Conservation (phyloP, 2,329 filamentous ascomycete species). For the Coleophoma eucalyptorum region DNA sequence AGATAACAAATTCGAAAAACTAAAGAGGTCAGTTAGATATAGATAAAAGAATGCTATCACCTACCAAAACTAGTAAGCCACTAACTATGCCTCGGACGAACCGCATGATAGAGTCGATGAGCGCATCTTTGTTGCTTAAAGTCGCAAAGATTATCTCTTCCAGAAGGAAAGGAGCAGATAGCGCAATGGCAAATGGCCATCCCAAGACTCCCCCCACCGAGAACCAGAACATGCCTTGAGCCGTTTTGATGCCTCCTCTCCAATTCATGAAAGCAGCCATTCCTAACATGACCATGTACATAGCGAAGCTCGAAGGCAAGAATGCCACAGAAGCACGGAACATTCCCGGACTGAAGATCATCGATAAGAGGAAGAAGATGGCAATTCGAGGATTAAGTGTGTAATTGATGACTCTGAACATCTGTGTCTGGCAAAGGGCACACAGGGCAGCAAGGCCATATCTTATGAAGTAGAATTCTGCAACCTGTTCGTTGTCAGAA, state of each 20-base stretch:
- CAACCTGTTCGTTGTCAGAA: constrained; percentile 34
- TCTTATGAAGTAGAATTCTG: constrained; percentile 86
- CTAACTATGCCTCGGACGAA: constrained; percentile 61
- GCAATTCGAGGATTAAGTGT: constrained; percentile 81
- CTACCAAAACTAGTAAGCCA: constrained; percentile 25
- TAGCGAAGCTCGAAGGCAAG: constrained; percentile 91
- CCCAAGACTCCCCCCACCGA: constrained; percentile 80
- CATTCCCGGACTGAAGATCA: constrained; percentile 81
- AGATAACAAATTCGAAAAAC: constrained; percentile 67
- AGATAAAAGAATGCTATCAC: not conserved
- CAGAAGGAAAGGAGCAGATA: constrained; percentile 74
- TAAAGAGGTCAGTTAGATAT: constrained; percentile 33
- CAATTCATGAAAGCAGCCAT: constrained; percentile 89
- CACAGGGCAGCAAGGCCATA: constrained; percentile 71
- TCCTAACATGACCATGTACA: constrained; percentile 89
- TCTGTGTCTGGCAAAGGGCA: constrained; percentile 74
- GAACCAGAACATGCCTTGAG: constrained; percentile 86
- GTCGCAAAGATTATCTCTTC: constrained; percentile 66
- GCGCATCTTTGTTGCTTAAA: constrained; percentile 51
- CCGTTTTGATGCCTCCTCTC: constrained; percentile 73
- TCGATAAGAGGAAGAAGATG: constrained; percentile 75
- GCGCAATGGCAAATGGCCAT: constrained; percentile 88
- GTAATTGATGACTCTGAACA: constrained; percentile 74
- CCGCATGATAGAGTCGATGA: constrained; percentile 56
- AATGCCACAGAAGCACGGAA: constrained; percentile 88